Base-by-base conservation (phyloP, 331 rosid genomes). In the Acacia concinna region DNA sequence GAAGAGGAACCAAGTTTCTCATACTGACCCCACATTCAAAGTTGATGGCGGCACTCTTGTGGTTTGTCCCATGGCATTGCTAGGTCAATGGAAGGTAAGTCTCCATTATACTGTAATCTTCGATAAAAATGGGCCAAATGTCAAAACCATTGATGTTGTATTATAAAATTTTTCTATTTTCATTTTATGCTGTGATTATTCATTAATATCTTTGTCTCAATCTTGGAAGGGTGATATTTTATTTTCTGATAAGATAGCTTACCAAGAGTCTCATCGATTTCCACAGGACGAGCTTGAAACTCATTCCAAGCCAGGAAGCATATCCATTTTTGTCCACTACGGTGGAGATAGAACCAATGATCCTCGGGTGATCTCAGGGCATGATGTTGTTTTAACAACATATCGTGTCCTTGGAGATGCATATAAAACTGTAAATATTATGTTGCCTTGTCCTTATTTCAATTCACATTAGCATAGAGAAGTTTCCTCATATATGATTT, bases 31-130 rank as follows among this genome's bases (percentile, higher is more conserved):
- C 68, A 30, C 78, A 1, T 8, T 35, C 28, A 88, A 73, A 68
- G 81, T 84, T 32, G 81, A 78, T 78, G 97, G 97, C 38, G 96
- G 98, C 73, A 91, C 98, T 60, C 91, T 94, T 64, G 85, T 94
- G 80, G 89, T 94, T 76, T 94, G 98, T 88, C 98, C 98, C 71
- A 83, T 94, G 96, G 92, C 98, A 7, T 86, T 94, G 89, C 84
- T 94, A 72, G 85, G 98, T 71, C 98, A 91, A 59, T 94, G 98
- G 98, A 94, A 90, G 97, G 96, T 88, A 64, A 78, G 70, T 75
- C 52, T 79, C 21, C 79, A 68, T 7, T 32, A 6, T 44, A 4
- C 62, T 35, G 18, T 49, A 49, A 3, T 52, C 4, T 52, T 35
- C 40, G 49, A 41, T 17, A 72, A 49, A 43, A 59, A 41, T 56